Base-by-base conservation (phyloP, 2,329 filamentous ascomycete genomes). In the Aspergillus pseudonomiae region DNA sequence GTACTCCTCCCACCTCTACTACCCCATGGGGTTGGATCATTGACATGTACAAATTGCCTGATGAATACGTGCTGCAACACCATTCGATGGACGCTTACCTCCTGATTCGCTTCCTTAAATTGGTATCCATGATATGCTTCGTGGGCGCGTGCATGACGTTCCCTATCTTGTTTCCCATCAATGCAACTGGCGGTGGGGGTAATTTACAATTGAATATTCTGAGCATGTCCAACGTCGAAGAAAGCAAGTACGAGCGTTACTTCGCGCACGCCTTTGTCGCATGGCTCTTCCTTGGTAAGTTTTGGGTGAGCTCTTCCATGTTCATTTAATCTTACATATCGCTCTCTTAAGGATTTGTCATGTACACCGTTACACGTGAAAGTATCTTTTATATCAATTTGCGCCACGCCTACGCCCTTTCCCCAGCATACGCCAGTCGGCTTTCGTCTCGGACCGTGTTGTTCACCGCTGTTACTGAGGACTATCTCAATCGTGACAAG, bases 1-100 rank as follows among this genome's bases (percentile, higher is more conserved):
- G 88, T 39, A 86, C 85, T 14, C 87, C 87, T 26, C 73, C 81
- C 2, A 81, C 90, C 0, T 87, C 89, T 3, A 82, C 75, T 30
- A 89, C 90, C 60, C 75, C 88, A 53, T 80, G 91, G 70, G 86
- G 90, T 69, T 93, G 91, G 91, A 77, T 93, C 63, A 79, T 79
- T 11, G 81, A 85, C 14, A 91, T 92, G 79, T 90, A 87, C 80
- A 85, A 85, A 70, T 77, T 88, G 24, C 83, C 85, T 4, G 94
- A 98, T 75, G 88, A 89, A 46, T 93, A 92, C 73, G 88, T 94
- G 30, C 86, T 98, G 26, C 92, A 95, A 73, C 93, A 97, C 80
- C 92, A 94, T 75, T 96, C 93, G 0, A 86, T 99, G 66, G 94
- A 99, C 76, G 91, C 91, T 36, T 98, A 94, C 78, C 88, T 98